Base-by-base conservation (phyloP, 1,284 basidiomycete genomes). In the Austropuccinia psidii region DNA sequence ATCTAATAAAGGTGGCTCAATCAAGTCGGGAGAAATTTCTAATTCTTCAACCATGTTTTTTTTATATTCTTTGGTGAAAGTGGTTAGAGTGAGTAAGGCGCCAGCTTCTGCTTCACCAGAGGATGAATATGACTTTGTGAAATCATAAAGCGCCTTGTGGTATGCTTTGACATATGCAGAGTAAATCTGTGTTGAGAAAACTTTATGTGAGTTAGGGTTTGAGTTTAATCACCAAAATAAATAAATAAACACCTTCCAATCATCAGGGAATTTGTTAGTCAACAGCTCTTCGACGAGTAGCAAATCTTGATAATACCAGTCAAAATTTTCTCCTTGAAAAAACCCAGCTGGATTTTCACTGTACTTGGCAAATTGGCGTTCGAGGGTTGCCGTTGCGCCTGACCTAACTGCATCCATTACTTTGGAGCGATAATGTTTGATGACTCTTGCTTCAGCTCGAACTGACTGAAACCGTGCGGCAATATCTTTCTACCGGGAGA, bases 401-500 rank as follows among this genome's bases (percentile, higher is more conserved):
- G 89, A 86, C 1, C 86, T 84, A 80, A 98, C 90, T 33, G 86
- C 85, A 78, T 91, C 90, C 75, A 88, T 86, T 75, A 97, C 86
- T 80, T 94, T 97, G 75, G 90, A 89, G 13, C 93, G 88, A 81
- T 98, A 98, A 80, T 97, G 91, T 82, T 98, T 98, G 82, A 98
- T 89, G 49, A 92, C 85, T 66, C 95, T 89, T 7, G 93, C 91
- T 77, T 79, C 80, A 45, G 78, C 78, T 9, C 58, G 43, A 3
- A 73, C 58, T 4, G 70, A 73, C 29, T 73, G 70, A 47, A 73
- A 73, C 21, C 70, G 70, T 9, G 70, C 70, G 13, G 60, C 70
- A 24, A 73, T 73, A 45, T 73, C 70, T 73, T 73, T 73, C 70
- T 73, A 31, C 9, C 19, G 8, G 4, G 6, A 21, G 33, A 45